Evolutionary conservation across 108 stramenopile species (phyloP).

Genomic region (Ochromonas danica): DNA sequence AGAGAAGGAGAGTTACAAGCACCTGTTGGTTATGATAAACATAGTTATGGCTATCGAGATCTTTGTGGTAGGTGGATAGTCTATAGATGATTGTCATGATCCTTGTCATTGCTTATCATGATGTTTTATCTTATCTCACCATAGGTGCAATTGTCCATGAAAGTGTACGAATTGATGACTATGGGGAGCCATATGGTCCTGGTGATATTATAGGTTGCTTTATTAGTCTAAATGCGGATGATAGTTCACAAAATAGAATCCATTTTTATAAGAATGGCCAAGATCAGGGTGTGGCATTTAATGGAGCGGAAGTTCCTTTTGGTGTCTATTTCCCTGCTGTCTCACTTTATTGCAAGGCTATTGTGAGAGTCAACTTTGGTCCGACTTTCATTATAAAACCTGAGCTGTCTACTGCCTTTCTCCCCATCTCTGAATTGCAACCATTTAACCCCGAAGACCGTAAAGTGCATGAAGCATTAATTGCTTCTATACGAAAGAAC

Average conservation of each 20-base stretch:
- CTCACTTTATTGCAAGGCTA: constrained; percentile 46
- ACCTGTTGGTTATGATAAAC: constrained; percentile 90
- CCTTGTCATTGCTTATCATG: not conserved
- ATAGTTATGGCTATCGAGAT: constrained; percentile 84
- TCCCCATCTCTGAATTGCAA: constrained; percentile 12
- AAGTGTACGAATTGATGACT: constrained; percentile 41
- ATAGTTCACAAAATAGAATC: constrained; percentile 47
- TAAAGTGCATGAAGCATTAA: constrained; percentile 3
- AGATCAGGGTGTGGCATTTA: constrained; percentile 46
- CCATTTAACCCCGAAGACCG: not conserved
- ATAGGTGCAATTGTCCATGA: constrained; percentile 40
- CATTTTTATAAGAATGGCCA: constrained; percentile 86
- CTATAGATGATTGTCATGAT: too few species aligned
- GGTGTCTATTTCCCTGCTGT: constrained; percentile 54
- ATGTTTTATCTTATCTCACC: not conserved
- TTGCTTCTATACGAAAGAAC: too few species aligned
- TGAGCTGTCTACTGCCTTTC: not conserved
- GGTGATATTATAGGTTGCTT: constrained; percentile 88
- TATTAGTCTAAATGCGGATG: constrained; percentile 60
- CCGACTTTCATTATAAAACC: constrained; percentile 28
- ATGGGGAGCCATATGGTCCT: constrained; percentile 57
- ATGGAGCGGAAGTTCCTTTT: constrained; percentile 27
- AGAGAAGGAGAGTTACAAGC: constrained; percentile 82
- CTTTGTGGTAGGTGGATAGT: constrained; percentile 70
- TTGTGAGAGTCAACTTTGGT: constrained; percentile 53